Evolutionary conservation across 306 rosid species (phyloP).

Genomic region (Medicago truncatula): MtrunA17r5.0-ANR NC_053048.1:46319501-46320000

Average conservation of each 20-base stretch:
- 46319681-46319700: not conserved
- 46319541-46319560: no score
- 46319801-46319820: not conserved
- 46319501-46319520: not conserved
- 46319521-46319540: not conserved
- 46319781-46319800: not conserved
- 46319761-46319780: not conserved
- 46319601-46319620: not conserved
- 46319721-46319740: not conserved
- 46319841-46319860: conserved; percentile 15
- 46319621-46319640: not conserved
- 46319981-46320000: conserved; percentile 32
- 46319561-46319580: not conserved
- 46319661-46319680: not conserved
- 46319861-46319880: conserved; percentile 36
- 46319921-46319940: conserved; percentile 44
- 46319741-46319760: conserved; percentile 9
- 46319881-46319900: conserved; percentile 29
- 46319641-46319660: not conserved
- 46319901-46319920: conserved; percentile 30
- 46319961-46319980: conserved; percentile 47
- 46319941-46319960: conserved; percentile 32
- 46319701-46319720: not conserved
- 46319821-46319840: not conserved
- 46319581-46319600: not conserved